Conservation (phyloP, 192 early-diverging fungal species). For the Entomortierella chlamydospora region DNA sequence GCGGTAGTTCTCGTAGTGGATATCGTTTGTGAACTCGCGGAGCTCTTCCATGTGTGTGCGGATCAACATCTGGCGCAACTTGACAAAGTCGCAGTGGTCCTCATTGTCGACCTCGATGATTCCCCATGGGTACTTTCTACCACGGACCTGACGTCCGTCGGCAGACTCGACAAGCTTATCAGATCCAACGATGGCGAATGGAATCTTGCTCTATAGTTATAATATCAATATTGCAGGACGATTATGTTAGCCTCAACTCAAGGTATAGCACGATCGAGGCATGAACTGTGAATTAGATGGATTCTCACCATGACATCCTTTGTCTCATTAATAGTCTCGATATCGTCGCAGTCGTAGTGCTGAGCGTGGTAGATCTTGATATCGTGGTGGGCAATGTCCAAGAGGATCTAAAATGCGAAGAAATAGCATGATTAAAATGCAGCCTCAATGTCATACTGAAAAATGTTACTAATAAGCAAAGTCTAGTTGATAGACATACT, state of each 20-base stretch:
- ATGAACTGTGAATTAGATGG: neutral
- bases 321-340: conserved; percentile 84
- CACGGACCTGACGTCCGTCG: conserved; percentile 89
- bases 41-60: conserved; percentile 98
- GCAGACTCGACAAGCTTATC: conserved; percentile 85
- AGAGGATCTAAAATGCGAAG: conserved; percentile 65
- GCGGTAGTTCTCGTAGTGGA: conserved; percentile 96
- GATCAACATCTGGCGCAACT: conserved; percentile 92
- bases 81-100: conserved; percentile 97
- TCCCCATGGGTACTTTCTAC: conserved; percentile 94
- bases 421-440: too few species aligned
- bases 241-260: neutral
- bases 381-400: conserved; percentile 84
- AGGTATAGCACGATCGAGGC: neutral
- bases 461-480: too few species aligned
- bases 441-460: too few species aligned
- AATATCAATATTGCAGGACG: neutral
- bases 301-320: conserved; percentile 80
- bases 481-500: conserved; percentile 52
- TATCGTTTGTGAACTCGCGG: conserved; percentile 90
- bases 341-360: conserved; percentile 86
- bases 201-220: conserved; percentile 82
- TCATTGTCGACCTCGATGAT: conserved; percentile 98
- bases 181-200: conserved; percentile 95
- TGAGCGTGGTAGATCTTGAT: conserved; percentile 90